Percentiles rank a stretch among this genome's conserved stretches.
Evolutionary conservation across 169 alveolate genomes (phyloP).

Genomic region (Plasmodium cynomolgi): DNA sequence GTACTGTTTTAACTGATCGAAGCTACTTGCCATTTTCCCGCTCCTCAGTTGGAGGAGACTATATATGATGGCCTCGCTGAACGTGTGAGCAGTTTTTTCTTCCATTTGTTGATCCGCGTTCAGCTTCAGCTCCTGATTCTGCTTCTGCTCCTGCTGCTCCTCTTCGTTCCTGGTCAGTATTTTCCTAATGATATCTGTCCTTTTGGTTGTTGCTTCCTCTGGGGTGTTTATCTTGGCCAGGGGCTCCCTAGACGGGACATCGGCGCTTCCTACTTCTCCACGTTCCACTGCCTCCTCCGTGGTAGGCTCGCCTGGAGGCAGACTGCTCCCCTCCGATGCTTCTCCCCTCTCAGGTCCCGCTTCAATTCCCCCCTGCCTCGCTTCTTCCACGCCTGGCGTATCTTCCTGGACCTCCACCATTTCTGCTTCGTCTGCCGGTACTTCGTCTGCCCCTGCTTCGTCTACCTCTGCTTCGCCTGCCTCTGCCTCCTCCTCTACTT

Average conservation of each 20-base stretch:
- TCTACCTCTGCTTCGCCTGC: background rate
- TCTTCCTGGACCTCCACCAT: background rate
- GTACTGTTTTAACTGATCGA: background rate
- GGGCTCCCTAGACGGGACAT: background rate
- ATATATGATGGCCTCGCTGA: constrained; percentile 23
- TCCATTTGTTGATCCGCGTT: background rate
- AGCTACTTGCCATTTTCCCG: constrained; percentile 14
- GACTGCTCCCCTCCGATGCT: background rate
- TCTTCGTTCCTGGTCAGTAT: background rate
- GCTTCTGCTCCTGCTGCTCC: too few species aligned
- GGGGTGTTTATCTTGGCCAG: background rate
- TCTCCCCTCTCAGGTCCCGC: background rate
- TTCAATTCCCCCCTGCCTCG: background rate
- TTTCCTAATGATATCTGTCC: background rate
- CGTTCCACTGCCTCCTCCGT: background rate
- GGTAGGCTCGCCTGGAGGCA: background rate
- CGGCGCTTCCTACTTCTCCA: background rate
- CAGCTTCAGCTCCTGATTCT: background rate
- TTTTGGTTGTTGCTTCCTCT: background rate
- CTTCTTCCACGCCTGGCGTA: background rate
- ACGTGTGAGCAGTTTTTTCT: background rate
- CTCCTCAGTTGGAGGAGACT: constrained; percentile 11
- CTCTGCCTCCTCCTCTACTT: background rate
- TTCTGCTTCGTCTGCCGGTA: too few species aligned
- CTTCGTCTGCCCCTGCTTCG: background rate